These are phyloP conservation scores for Debaryomyces subglobosus DNA, from an alignment of 1,139 yeast species.

Conservation along the genomic window DNA sequence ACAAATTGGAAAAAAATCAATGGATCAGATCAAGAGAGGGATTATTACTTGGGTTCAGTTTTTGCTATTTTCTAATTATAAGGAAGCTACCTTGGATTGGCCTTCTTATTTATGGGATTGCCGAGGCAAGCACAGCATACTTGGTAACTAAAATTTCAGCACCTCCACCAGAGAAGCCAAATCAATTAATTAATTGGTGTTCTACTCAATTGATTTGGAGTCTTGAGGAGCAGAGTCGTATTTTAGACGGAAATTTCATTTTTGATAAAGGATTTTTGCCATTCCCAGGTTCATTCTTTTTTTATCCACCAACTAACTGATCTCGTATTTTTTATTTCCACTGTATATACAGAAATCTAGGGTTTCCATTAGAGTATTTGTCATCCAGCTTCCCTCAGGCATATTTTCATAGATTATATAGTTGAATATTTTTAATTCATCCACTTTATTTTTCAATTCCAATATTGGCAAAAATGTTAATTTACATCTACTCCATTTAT, in stretches of 20 bases:
- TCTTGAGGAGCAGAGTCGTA: conserved; percentile 10
- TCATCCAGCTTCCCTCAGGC: conserved; percentile 15
- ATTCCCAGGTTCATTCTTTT: conserved; percentile 8
- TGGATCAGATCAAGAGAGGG: conserved; percentile 64
- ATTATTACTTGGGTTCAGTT: conserved; percentile 58
- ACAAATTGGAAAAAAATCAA: conserved; percentile 44
- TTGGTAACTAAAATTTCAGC: conserved; percentile 57
- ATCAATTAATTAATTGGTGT: conserved; percentile 33
- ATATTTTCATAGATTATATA: conserved; percentile 25
- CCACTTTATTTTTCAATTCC: conserved; percentile 36
- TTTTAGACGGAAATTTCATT: conserved; percentile 9
- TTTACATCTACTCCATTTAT: conserved; percentile 43
- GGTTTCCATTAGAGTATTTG: conserved; percentile 18
- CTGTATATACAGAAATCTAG: conserved; percentile 33
- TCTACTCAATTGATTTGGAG: conserved; percentile 38
- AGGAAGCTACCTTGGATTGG: conserved; percentile 48
- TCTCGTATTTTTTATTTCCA: conserved; percentile 22
- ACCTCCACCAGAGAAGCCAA: conserved; percentile 43
- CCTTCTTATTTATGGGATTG: conserved; percentile 54
- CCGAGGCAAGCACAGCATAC: conserved; percentile 58
- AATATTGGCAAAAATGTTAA: conserved; percentile 42
- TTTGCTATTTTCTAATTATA: conserved; percentile 49
- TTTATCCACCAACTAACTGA: conserved; percentile 10
- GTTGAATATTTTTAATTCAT: conserved; percentile 36
- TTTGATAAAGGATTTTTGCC: conserved; percentile 10